phyloP scores from a whole-genome alignment of 2,329 filamentous ascomycete genomes.

The Microsporum ferrugineum region DNA sequence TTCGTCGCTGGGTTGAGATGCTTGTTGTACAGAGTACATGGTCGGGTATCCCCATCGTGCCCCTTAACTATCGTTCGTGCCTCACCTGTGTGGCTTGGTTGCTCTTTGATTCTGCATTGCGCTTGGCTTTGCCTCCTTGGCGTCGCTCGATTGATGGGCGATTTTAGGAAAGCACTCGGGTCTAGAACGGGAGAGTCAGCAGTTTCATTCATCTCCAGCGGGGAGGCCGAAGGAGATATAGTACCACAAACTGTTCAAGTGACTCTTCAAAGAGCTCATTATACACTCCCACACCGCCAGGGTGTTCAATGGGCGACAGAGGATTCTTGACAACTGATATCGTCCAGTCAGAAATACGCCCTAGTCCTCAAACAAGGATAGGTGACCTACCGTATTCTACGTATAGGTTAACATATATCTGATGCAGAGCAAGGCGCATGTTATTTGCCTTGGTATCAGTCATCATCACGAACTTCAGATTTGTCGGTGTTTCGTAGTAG shows the following conservation, averaged over 20 bases:
- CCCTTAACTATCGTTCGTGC: neutral
- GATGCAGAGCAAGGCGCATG: constrained; percentile 87
- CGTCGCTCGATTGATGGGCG: neutral
- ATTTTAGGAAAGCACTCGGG: constrained; percentile 10
- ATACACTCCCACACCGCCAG: constrained; percentile 49
- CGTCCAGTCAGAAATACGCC: neutral
- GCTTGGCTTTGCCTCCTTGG: neutral
- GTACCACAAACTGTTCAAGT: constrained; percentile 41
- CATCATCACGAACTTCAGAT: constrained; percentile 91
- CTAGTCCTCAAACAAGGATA: neutral
- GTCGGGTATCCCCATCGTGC: neutral
- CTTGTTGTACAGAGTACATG: neutral
- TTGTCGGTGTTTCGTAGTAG: constrained; percentile 96
- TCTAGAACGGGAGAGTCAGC: constrained; percentile 2
- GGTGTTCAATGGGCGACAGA: constrained; percentile 50
- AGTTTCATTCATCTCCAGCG: neutral
- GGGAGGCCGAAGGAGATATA: neutral
- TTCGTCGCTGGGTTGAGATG: neutral
- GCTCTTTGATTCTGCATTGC: neutral
- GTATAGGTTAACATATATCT: constrained; percentile 97
- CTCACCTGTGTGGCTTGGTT: neutral
- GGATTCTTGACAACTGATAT: constrained; percentile 52
- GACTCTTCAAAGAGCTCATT: constrained; percentile 56
- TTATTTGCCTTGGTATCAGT: constrained; percentile 81
- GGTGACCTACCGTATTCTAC: constrained; percentile 67